These are phyloP conservation scores for Daldinia grandis DNA, from an alignment of 495 filamentous ascomycete species.

Conservation along the genomic window DNA sequence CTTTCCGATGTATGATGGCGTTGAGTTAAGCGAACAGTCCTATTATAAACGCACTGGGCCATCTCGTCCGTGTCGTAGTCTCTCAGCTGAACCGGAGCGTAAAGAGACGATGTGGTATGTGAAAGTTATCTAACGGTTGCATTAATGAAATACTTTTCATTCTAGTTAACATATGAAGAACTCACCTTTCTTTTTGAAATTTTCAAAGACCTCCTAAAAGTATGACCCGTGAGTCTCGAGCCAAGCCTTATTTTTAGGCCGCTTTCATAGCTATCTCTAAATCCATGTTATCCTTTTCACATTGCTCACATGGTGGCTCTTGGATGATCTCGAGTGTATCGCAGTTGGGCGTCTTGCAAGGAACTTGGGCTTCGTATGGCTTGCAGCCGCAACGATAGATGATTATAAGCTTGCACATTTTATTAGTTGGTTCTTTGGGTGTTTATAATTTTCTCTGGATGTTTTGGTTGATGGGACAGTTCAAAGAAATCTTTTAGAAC, in stretches of 20 bases:
- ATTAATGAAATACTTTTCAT: no score
- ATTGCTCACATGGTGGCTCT: constrained; percentile 13
- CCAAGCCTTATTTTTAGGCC: not conserved
- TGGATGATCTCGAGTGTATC: not conserved
- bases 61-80: not conserved
- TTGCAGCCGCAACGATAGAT: constrained; percentile 33
- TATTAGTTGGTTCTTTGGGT: not conserved
- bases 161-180: no score
- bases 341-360: constrained; percentile 20
- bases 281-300: constrained; percentile 8
- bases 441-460: not conserved
- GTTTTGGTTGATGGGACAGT: not conserved
- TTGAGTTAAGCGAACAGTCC: not conserved
- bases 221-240: not conserved
- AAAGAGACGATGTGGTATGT: no score
- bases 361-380: constrained; percentile 21
- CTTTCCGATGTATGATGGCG: no score
- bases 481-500: not conserved
- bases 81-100: not conserved
- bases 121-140: no score
- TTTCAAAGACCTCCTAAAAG: not conserved
- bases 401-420: constrained; percentile 33
- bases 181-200: not conserved
- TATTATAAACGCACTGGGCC: not conserved
- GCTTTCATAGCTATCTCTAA: not conserved